A percentile compares a stretch with the other conserved stretches of the same genome.
Evolutionary conservation across 305 asterid genomes (phyloP).

Genomic region (Fraxinus paxiana): DNA sequence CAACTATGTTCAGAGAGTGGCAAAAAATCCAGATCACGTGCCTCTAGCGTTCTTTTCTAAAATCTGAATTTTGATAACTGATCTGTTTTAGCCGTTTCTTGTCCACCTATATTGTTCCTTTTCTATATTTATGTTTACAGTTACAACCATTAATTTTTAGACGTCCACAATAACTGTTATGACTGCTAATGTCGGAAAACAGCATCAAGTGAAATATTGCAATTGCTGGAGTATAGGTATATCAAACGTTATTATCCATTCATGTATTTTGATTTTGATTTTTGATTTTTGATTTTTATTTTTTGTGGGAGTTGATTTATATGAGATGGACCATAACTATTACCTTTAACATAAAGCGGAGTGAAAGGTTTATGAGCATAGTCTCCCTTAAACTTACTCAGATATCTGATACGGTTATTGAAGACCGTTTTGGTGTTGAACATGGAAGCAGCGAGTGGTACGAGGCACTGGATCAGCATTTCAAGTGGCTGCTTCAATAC

Average conservation of each 20-base stretch:
- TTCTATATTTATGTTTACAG: conserved; percentile 1
- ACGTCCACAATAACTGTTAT: conserved; percentile 10
- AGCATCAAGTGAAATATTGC: neutral
- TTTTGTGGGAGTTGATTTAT: neutral
- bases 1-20: neutral
- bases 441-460: conserved; percentile 93
- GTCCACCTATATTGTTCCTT: neutral
- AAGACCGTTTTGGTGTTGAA: conserved; percentile 94
- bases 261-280: neutral
- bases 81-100: conserved; percentile 4
- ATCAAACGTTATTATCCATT: neutral
- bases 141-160: neutral
- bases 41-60: neutral
- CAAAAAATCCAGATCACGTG: neutral
- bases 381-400: conserved; percentile 46
- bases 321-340: neutral
- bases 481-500: conserved; percentile 86
- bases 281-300: neutral
- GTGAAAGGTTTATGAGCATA: conserved; percentile 17
- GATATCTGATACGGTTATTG: conserved; percentile 98
- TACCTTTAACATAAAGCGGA: neutral
- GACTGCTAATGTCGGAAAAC: conserved; percentile 7
- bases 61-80: neutral
- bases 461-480: conserved; percentile 85
- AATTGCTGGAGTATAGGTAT: neutral